Conservation (phyloP, 2,329 filamentous ascomycete species). For the Botryosphaeria agaves region DNA sequence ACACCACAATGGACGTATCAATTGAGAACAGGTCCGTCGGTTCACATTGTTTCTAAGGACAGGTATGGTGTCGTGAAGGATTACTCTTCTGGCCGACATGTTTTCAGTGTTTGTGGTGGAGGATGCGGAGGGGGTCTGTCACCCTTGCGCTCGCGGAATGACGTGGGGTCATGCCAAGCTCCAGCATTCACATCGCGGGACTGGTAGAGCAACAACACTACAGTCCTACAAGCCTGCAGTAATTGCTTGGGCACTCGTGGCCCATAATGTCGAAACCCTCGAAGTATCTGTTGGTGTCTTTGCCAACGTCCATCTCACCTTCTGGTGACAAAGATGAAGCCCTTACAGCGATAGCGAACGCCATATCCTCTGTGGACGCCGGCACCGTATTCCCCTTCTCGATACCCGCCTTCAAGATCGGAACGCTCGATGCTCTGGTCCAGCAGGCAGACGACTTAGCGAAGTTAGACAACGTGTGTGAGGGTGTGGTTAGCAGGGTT, state of each 20-base stretch:
- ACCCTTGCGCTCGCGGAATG: too few relatives aligned
- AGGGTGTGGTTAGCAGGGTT: slow-evolving; percentile 74
- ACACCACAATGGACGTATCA: too few relatives aligned
- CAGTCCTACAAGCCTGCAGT: too few relatives aligned
- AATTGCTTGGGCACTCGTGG: too few relatives aligned
- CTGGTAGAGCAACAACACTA: too few relatives aligned
- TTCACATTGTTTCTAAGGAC: too few relatives aligned
- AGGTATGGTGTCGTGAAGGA: too few relatives aligned
- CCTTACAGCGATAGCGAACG: slow-evolving; percentile 55
- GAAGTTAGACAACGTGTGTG: slow-evolving; percentile 69
- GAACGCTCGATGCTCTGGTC: slow-evolving; percentile 83
- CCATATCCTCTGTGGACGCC: slow-evolving; percentile 50
- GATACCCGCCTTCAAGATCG: slow-evolving; percentile 94
- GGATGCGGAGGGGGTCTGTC: too few relatives aligned
- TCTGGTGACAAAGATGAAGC: slow-evolving; percentile 69
- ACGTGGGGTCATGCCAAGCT: too few relatives aligned
- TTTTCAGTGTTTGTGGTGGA: too few relatives aligned
- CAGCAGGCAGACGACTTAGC: slow-evolving; percentile 90
- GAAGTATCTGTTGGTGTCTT: slow-evolving; percentile 76
- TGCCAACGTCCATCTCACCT: slow-evolving; percentile 74
- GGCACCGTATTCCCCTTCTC: slow-evolving; percentile 60
- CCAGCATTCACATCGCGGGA: not conserved
- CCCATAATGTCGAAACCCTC: slow-evolving; percentile 23
- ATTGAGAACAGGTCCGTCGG: too few relatives aligned
- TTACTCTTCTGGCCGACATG: too few relatives aligned